These are phyloP conservation scores for Cryptosporidium viatorum DNA, from an alignment of 169 alveolate genomes.

Conservation along the genomic window DNA sequence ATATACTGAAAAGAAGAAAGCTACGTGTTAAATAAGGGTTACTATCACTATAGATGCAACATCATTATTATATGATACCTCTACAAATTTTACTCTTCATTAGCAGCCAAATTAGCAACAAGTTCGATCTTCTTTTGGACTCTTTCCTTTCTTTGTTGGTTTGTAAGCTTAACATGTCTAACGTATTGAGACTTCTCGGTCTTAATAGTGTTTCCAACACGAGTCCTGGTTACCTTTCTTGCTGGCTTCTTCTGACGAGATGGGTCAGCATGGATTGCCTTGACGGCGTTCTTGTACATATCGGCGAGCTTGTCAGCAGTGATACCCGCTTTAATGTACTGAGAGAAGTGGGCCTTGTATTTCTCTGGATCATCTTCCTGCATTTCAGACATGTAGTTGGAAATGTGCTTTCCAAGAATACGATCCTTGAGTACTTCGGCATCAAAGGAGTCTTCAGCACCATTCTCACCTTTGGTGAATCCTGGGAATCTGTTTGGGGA, in stretches of 20 bases:
- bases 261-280: conserved; percentile 94
- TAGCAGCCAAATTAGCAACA: conserved; percentile 79
- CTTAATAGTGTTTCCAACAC: conserved; percentile 88
- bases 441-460: conserved; percentile 92
- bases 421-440: conserved; percentile 98
- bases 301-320: conserved; percentile 95
- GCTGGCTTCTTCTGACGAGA: conserved; percentile 86
- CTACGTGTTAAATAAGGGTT: conserved; percentile 33
- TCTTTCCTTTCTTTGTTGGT: conserved; percentile 93
- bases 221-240: conserved; percentile 83
- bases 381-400: conserved; percentile 95
- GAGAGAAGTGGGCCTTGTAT: conserved; percentile 94
- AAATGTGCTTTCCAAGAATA: conserved; percentile 98
- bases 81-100: conserved; percentile 46
- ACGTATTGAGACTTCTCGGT: conserved; percentile 92
- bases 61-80: conserved; percentile 30
- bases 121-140: conserved; percentile 92
- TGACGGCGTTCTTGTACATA: conserved; percentile 96
- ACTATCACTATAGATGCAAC: conserved; percentile 60
- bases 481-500: conserved; percentile 99
- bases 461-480: conserved; percentile 88
- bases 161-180: conserved; percentile 90
- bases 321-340: conserved; percentile 92
- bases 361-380: conserved; percentile 97
- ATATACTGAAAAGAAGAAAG: not conserved